Percentiles rank a stretch among this genome's conserved stretches.
Evolutionary conservation across 2,329 filamentous ascomycete species (phyloP).

Genomic region (Aureobasidium melanogenum): DNA sequence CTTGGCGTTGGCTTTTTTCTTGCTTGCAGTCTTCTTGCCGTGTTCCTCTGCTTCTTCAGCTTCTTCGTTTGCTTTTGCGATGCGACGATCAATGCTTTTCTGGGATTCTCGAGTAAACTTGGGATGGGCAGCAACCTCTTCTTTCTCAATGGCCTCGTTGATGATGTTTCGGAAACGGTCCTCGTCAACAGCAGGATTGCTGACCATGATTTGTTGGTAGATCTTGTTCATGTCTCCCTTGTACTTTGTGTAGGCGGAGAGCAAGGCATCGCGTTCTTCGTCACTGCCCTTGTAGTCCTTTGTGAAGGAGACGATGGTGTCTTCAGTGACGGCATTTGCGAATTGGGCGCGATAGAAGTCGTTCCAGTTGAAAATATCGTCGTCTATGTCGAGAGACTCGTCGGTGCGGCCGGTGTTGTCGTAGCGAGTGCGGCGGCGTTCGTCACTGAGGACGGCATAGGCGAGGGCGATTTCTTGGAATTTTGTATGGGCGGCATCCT

Average conservation of each 20-base stretch:
- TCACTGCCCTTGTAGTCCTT: slow-evolving; percentile 74
- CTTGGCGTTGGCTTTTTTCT: slow-evolving; percentile 20
- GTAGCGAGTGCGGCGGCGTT: slow-evolving; percentile 71
- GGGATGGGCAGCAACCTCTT: slow-evolving; percentile 57
- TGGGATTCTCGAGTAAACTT: slow-evolving; percentile 65
- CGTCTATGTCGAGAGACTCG: slow-evolving; percentile 59
- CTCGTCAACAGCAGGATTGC: slow-evolving; percentile 74
- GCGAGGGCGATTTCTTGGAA: slow-evolving; percentile 93
- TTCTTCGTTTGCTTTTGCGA: slow-evolving; percentile 59
- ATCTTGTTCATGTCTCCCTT: slow-evolving; percentile 69
- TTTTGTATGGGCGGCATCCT: slow-evolving; percentile 62
- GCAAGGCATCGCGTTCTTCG: slow-evolving; percentile 71
- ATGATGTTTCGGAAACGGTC: slow-evolving; percentile 75
- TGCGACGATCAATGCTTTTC: slow-evolving; percentile 29
- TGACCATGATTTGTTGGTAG: slow-evolving; percentile 81
- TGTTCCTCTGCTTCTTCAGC: slow-evolving; percentile 69
- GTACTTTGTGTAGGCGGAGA: slow-evolving; percentile 63
- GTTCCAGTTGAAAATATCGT: slow-evolving; percentile 76
- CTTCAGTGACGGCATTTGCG: slow-evolving; percentile 62
- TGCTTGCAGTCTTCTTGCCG: slow-evolving; percentile 49
- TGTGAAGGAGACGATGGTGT: slow-evolving; percentile 68
- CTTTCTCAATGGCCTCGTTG: slow-evolving; percentile 64
- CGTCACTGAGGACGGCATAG: slow-evolving; percentile 84
- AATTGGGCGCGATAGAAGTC: slow-evolving; percentile 84
- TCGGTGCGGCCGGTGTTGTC: slow-evolving; percentile 84